phyloP scores from a whole-genome alignment of 148 eudicot genomes.

The Nyssa sinensis region DNA sequence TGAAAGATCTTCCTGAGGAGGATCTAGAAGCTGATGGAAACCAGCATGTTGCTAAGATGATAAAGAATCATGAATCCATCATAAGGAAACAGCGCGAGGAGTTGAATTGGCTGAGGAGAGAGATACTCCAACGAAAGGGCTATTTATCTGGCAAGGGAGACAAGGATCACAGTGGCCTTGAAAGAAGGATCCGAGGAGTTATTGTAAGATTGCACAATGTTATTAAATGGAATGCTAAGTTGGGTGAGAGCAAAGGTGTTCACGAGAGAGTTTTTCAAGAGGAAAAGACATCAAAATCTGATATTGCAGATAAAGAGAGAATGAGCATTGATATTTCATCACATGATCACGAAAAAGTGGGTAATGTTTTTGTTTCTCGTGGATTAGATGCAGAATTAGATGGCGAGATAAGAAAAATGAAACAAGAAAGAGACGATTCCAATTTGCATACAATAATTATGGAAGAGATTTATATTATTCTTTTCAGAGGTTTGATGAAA shows the following conservation, averaged over 20 bases:
- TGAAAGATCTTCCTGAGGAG: constrained; percentile 11
- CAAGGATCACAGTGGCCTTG: constrained; percentile 16
- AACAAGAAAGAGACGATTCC: constrained; percentile 28
- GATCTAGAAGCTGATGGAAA: constrained; percentile 16
- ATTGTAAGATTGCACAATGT: constrained; percentile 35
- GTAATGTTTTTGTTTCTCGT: too few species aligned
- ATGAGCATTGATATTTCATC: background rate
- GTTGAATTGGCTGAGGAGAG: constrained; percentile 29
- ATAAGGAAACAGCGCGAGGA: constrained; percentile 34
- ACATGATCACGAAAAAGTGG: background rate
- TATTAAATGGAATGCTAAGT: constrained; percentile 30
- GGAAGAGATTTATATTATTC: constrained; percentile 33
- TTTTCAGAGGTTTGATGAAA: constrained; percentile 26
- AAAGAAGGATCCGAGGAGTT: constrained; percentile 25
- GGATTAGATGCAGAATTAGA: too few species aligned
- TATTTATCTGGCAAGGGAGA: constrained; percentile 17
- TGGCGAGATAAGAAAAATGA: constrained; percentile 15
- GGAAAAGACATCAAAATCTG: background rate
- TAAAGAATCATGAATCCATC: constrained; percentile 43
- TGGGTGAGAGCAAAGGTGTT: background rate
- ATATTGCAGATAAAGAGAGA: background rate
- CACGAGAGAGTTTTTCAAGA: background rate
- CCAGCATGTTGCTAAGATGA: constrained; percentile 37
- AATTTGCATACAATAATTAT: constrained; percentile 18
- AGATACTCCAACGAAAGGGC: constrained; percentile 25